These are phyloP conservation scores for Yarrowia galli DNA, from an alignment of 1,139 yeast genomes.

Conservation along the genomic window DNA sequence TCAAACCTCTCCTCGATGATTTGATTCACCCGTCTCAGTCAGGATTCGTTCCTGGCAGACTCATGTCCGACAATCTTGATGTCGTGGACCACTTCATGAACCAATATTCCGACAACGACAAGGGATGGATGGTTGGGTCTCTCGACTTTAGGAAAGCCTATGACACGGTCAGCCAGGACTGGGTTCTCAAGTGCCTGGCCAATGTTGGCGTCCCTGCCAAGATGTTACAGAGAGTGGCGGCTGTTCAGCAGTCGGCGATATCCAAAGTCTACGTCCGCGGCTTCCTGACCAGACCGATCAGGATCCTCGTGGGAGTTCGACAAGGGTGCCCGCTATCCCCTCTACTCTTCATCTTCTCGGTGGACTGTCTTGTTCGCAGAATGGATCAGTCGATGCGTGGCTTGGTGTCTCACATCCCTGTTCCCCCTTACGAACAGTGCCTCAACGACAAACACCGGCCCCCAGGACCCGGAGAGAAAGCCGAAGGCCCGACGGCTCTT, in stretches of 20 bases:
- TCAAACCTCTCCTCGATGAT: not conserved
- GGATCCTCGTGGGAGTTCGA: not conserved
- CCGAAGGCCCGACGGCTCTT: not conserved
- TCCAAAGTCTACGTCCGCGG: not conserved
- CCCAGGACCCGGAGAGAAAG: no score
- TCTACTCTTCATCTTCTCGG: not conserved
- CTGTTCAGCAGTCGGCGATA: not conserved
- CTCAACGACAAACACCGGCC: no score
- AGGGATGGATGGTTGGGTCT: slow-evolving; percentile 1
- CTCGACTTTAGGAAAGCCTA: not conserved
- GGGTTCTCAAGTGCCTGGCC: not conserved
- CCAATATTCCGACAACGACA: not conserved
- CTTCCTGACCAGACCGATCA: not conserved
- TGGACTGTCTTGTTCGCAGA: not conserved
- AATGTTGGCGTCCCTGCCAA: not conserved
- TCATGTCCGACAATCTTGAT: not conserved
- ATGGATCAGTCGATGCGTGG: not conserved
- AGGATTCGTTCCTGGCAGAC: not conserved
- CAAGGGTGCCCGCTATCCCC: not conserved
- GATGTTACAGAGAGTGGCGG: not conserved
- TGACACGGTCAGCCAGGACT: slow-evolving; percentile 2
- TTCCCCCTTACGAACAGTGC: not conserved
- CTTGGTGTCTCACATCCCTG: not conserved
- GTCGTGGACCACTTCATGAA: slow-evolving; percentile 3
- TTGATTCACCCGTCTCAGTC: not conserved